Evolutionary conservation across 495 filamentous ascomycete genomes (phyloP), one percentile per base, ranked within the genome.

Genomic region (Penicillium arizonense): DNA sequence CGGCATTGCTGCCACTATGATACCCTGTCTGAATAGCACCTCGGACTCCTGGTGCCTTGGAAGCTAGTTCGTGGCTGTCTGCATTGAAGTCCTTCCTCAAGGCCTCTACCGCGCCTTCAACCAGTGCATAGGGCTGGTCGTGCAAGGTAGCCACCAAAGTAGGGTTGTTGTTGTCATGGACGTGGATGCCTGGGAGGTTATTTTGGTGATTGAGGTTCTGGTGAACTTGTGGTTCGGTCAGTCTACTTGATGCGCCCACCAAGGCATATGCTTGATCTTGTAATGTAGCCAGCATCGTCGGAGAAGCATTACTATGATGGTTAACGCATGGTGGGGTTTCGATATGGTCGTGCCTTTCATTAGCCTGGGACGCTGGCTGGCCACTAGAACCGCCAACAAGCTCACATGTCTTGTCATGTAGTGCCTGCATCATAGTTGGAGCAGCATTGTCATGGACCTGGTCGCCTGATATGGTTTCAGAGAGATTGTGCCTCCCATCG

Each of bases 1-100:
- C 61, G n/a, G 67, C 60, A 40, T 63, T 26, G 45, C 45, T 48
- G 45, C 45, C 32, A 48, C 7, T 21, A 48, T 14, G 4, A 14
- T 37, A 37, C 45, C 11, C 45, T 48, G 14, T 26, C 45, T 48
- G 45, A 12, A 48, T 36, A 48, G 45, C 33, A 5, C 45, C 45
- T 38, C 18, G 45, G 9, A 34, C 21, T 30, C 36, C 18, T 14
- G 32, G 34, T 48, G 36, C 30, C 33, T 37, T 21, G 33, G 16
- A 38, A 9, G 34, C 45, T 37, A 48, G 34, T 24, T 48, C 30
- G 33, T 48, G 45, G n/a, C 45, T 48, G 18, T 48, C 45, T 21
- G 30, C n/a, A 37, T 48, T 37, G 13, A 48, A 14, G 13, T 48
- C 26, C 32, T 48, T 48, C 45, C 18, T 38, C 33, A 48, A 2